Percentiles rank a stretch among this genome's conserved stretches.
Conservation (phyloP, 192 early-diverging fungal genomes). For the Coemansia sp. region DNA sequence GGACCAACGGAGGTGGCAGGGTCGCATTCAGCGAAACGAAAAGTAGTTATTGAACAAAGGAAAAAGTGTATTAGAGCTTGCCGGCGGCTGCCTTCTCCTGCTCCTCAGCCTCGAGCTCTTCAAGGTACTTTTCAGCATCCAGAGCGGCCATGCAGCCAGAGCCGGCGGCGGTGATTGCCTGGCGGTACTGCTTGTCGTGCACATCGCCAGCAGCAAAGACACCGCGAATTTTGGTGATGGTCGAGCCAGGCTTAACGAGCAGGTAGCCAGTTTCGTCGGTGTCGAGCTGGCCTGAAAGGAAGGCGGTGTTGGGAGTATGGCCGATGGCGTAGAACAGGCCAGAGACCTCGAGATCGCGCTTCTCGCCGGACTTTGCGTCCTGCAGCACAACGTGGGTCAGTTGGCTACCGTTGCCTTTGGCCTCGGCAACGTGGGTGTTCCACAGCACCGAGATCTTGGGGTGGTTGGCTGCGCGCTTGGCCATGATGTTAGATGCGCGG, state of each 20-base stretch:
- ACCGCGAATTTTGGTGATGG: constrained; percentile 84
- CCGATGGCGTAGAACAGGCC: constrained; percentile 99
- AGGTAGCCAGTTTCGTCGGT: constrained; percentile 91
- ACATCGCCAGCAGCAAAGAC: constrained; percentile 99
- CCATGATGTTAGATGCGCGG: constrained; percentile 98
- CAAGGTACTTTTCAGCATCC: constrained; percentile 94
- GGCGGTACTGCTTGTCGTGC: constrained; percentile 93
- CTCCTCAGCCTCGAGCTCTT: constrained; percentile 61
- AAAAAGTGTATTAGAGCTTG: constrained; percentile 29
- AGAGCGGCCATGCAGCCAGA: constrained; percentile 97
- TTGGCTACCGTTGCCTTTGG: constrained; percentile 82
- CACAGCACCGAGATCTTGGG: constrained; percentile 92
- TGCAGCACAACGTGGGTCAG: constrained; percentile 71
- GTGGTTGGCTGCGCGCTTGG: constrained; percentile 75
- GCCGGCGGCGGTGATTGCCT: constrained; percentile 96
- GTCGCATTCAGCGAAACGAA: neutral
- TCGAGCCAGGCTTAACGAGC: constrained; percentile 71
- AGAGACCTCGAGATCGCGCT: constrained; percentile 68
- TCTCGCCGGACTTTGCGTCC: constrained; percentile 75
- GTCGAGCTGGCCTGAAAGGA: constrained; percentile 74
- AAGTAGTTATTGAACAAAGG: neutral
- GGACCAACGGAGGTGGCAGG: neutral
- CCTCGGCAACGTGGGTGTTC: constrained; percentile 82
- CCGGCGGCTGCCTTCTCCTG: constrained; percentile 33
- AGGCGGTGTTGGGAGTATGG: constrained; percentile 83